These are phyloP conservation scores for Arabidopsis lyrata DNA, from an alignment of 441 rosid species.

Conservation along the genomic window DNA sequence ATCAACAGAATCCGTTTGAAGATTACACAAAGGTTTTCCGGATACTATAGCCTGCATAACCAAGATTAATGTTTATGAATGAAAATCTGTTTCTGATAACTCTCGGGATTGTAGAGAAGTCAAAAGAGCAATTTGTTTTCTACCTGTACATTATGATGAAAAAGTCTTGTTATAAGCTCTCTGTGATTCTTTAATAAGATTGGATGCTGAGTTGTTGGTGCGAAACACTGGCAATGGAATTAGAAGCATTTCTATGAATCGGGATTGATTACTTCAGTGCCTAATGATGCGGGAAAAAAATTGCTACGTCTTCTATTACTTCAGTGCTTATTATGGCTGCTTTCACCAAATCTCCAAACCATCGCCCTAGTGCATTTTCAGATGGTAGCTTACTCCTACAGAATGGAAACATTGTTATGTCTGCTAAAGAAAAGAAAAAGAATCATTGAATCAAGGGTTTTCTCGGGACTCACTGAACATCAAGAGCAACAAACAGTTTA, in stretches of 20 bases:
- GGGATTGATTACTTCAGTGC: background rate
- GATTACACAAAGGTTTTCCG: constrained; percentile 44
- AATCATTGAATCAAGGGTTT: constrained; percentile 49
- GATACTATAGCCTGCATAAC: constrained; percentile 4
- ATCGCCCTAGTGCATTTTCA: constrained; percentile 66
- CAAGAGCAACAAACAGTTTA: constrained; percentile 74
- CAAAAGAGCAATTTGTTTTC: background rate
- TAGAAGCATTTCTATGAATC: background rate
- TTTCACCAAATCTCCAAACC: constrained; percentile 88
- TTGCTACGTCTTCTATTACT: constrained; percentile 44
- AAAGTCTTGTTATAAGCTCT: constrained; percentile 63
- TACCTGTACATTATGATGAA: constrained; percentile 81
- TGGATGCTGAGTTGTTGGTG: constrained; percentile 59
- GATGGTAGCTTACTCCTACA: constrained; percentile 72
- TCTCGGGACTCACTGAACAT: constrained; percentile 63
- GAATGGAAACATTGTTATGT: constrained; percentile 29
- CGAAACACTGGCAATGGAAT: constrained; percentile 57
- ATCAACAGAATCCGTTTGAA: constrained; percentile 39
- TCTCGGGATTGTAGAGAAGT: background rate
- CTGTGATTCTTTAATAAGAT: constrained; percentile 76
- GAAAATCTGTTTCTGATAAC: background rate
- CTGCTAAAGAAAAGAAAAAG: background rate
- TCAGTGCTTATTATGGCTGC: constrained; percentile 74
- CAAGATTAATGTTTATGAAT: background rate
- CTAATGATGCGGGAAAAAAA: background rate